Percentiles rank a stretch among this genome's conserved stretches.
phyloP scores from a whole-genome alignment of 1,284 basidiomycete genomes.

The Puccinia coronata region DNA sequence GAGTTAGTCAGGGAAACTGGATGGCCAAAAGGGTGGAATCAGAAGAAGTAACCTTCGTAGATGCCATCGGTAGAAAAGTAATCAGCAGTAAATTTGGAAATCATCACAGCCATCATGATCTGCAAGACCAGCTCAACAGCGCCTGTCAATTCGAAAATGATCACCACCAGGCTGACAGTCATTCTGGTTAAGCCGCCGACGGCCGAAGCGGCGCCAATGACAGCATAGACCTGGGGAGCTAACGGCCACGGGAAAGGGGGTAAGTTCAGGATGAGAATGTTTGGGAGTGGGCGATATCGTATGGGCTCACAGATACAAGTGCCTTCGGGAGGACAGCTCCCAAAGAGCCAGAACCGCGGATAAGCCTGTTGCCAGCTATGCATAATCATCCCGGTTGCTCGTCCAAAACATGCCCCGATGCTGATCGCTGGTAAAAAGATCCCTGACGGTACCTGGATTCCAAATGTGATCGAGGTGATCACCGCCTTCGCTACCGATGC shows the following conservation, averaged over 20 bases:
- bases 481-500: conserved; percentile 64
- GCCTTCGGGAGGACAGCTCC: conserved; percentile 46
- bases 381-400: conserved; percentile 79
- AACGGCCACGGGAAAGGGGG: neutral
- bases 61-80: conserved; percentile 72
- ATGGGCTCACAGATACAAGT: conserved; percentile 36
- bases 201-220: conserved; percentile 78
- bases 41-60: conserved; percentile 68
- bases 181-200: conserved; percentile 77
- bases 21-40: conserved; percentile 52
- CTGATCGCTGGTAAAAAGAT: conserved; percentile 64
- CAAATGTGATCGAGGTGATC: conserved; percentile 41
- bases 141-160: conserved; percentile 67
- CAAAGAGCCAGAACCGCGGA: conserved; percentile 46
- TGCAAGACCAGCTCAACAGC: conserved; percentile 66
- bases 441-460: conserved; percentile 69
- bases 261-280: neutral
- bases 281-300: neutral
- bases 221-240: conserved; percentile 75
- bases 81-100: conserved; percentile 73
- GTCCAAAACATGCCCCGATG: conserved; percentile 66
- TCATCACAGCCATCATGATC: conserved; percentile 76
- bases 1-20: neutral
- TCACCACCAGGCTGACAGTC: conserved; percentile 68
- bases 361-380: conserved; percentile 54